Percentiles rank a stretch among this genome's conserved stretches.
These are phyloP conservation scores for Citrus australasica DNA, from an alignment of 345 rosid species.

Conservation along the genomic window DNA sequence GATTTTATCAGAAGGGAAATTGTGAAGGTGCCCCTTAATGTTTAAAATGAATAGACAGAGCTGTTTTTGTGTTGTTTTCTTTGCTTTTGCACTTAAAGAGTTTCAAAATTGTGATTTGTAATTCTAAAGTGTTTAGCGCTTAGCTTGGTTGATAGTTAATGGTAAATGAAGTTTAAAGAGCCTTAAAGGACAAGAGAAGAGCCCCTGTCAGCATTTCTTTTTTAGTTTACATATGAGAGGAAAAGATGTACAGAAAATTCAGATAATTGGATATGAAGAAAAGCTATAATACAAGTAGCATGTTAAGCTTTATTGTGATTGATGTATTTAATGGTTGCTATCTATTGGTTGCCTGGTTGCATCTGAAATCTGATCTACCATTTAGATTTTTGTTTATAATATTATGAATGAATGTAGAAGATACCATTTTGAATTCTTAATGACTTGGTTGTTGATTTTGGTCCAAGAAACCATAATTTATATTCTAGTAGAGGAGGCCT, in stretches of 20 bases:
- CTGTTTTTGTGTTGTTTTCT: not conserved
- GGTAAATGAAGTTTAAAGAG: not conserved
- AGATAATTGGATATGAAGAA: not conserved
- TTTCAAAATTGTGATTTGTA: not conserved
- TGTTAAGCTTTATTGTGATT: not conserved
- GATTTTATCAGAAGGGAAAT: slow-evolving; percentile 40
- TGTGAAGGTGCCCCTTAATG: slow-evolving; percentile 60
- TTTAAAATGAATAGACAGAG: slow-evolving; percentile 5
- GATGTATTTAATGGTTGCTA: not conserved
- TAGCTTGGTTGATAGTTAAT: not conserved
- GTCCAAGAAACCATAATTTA: not conserved
- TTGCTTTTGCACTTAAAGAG: not conserved
- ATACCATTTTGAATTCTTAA: not conserved
- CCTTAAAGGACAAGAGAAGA: not conserved
- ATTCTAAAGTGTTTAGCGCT: not conserved
- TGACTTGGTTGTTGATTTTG: not conserved
- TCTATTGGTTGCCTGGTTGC: not conserved
- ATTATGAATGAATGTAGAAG: not conserved
- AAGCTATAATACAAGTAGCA: not conserved
- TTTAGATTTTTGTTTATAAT: not conserved
- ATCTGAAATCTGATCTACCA: not conserved
- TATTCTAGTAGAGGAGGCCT: not conserved
- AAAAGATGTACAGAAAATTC: not conserved
- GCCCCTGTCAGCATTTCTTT: not conserved
- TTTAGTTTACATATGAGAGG: not conserved